Conservation (phyloP, 1,284 basidiomycete genomes). For the Phellinidium pouzarii region DNA sequence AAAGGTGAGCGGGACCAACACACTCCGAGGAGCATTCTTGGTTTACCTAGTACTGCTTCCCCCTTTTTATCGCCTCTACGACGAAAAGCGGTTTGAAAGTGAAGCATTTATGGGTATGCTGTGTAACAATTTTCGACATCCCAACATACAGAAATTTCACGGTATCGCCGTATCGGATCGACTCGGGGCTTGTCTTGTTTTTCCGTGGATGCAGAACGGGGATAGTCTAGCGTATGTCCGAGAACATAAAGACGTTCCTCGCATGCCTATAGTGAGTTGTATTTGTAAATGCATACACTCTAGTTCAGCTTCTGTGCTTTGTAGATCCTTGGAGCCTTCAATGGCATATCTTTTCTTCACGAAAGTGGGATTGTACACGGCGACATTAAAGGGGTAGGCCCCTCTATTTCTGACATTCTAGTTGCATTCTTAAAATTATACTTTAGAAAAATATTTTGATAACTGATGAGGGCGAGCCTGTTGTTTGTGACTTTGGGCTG, state of each 20-base stretch:
- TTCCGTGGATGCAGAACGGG: constrained; percentile 11
- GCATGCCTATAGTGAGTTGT: neutral
- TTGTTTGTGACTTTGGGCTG: constrained; percentile 18
- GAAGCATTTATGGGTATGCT: constrained; percentile 1
- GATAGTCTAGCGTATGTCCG: constrained; percentile 2
- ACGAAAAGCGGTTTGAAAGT: constrained; percentile 3
- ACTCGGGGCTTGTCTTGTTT: constrained; percentile 2
- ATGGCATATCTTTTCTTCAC: constrained; percentile 11
- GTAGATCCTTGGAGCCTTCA: constrained; percentile 4
- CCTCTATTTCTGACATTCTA: neutral
- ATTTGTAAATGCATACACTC: neutral
- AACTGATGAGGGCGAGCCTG: constrained; percentile 12
- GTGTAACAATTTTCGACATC: constrained; percentile 2
- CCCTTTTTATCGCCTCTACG: neutral
- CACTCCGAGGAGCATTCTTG: too few species aligned
- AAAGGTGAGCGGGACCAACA: constrained; percentile 7
- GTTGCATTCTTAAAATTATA: neutral
- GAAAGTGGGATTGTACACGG: constrained; percentile 11
- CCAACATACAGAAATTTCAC: constrained; percentile 6
- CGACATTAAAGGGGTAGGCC: constrained; percentile 11
- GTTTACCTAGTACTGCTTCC: neutral
- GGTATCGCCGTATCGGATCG: constrained; percentile 4
- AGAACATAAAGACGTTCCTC: neutral
- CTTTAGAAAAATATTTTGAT: constrained; percentile 19
- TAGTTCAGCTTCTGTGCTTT: neutral